These are phyloP conservation scores for Claviceps fusiformis DNA, from an alignment of 2,329 filamentous ascomycete genomes.

Conservation along the genomic window DNA sequence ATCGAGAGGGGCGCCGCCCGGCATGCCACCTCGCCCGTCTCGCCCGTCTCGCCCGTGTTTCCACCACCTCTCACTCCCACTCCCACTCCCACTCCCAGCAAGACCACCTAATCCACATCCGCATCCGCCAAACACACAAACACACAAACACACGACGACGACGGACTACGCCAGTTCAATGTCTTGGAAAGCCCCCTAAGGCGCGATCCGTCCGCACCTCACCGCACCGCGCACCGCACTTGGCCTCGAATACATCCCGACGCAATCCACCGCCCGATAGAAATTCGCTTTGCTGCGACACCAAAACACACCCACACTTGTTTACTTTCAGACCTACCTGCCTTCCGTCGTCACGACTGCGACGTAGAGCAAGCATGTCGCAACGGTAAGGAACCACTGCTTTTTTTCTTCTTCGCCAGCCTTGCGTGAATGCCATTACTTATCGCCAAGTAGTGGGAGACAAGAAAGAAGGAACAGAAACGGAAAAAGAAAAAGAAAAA, in stretches of 20 bases:
- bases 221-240: neutral
- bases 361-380: conserved; percentile 14
- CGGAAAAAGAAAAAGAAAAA: too few relatives aligned
- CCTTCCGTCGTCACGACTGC: neutral
- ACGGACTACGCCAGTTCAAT: neutral
- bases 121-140: neutral
- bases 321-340: neutral
- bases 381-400: conserved; percentile 16
- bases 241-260: neutral
- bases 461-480: too few relatives aligned
- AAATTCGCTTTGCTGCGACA: neutral
- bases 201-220: neutral
- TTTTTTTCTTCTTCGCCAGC: neutral
- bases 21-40: neutral
- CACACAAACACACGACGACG: neutral
- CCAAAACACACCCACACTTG: neutral
- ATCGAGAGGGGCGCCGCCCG: neutral
- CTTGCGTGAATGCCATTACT: too few relatives aligned
- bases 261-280: neutral
- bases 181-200: neutral
- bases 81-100: neutral
- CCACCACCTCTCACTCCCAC: neutral
- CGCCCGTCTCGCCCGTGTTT: too few relatives aligned
- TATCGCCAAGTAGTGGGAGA: too few relatives aligned
- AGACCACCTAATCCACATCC: conserved; percentile 8